These are phyloP conservation scores for Prunus mume DNA, from an alignment of 306 rosid species.

Conservation along the genomic window DNA sequence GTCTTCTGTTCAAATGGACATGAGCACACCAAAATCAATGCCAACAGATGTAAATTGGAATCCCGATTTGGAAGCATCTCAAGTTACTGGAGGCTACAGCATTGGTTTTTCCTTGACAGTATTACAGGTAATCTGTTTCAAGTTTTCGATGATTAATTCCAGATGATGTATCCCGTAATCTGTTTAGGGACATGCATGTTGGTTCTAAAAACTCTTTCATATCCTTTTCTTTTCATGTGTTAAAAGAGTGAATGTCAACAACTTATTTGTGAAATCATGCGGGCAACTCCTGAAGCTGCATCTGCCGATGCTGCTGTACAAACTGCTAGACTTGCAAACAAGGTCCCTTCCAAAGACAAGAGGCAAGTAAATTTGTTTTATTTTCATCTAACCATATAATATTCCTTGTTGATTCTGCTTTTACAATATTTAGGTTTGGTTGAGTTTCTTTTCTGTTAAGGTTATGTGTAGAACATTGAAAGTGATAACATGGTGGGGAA, in stretches of 20 bases:
- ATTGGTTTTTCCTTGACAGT: slow-evolving; percentile 93
- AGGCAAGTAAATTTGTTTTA: slow-evolving; percentile 55
- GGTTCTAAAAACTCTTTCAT: slow-evolving; percentile 18
- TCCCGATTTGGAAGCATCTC: slow-evolving; percentile 85
- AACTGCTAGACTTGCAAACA: slow-evolving; percentile 95
- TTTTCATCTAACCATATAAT: slow-evolving; percentile 20
- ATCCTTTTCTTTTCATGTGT: slow-evolving; percentile 23
- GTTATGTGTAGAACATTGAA: neutral
- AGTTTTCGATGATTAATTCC: slow-evolving; percentile 9
- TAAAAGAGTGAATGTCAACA: slow-evolving; percentile 98
- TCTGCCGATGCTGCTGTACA: slow-evolving; percentile 99
- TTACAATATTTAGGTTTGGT: slow-evolving; percentile 1
- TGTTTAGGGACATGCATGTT: slow-evolving; percentile 5
- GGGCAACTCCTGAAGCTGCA: slow-evolving; percentile 99
- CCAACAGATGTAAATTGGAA: slow-evolving; percentile 66
- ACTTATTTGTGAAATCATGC: slow-evolving; percentile 94
- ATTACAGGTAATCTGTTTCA: slow-evolving; percentile 63
- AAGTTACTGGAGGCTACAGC: slow-evolving; percentile 93
- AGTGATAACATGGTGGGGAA: neutral
- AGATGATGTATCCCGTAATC: slow-evolving; percentile 8
- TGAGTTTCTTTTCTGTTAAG: slow-evolving; percentile 1
- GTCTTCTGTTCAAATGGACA: slow-evolving; percentile 57
- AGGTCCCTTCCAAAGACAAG: slow-evolving; percentile 88
- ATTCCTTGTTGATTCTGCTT: slow-evolving; percentile 12
- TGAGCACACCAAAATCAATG: slow-evolving; percentile 72